Evolutionary conservation across 2,329 filamentous ascomycete genomes (phyloP).

Genomic region (Exophiala sp.): DNA sequence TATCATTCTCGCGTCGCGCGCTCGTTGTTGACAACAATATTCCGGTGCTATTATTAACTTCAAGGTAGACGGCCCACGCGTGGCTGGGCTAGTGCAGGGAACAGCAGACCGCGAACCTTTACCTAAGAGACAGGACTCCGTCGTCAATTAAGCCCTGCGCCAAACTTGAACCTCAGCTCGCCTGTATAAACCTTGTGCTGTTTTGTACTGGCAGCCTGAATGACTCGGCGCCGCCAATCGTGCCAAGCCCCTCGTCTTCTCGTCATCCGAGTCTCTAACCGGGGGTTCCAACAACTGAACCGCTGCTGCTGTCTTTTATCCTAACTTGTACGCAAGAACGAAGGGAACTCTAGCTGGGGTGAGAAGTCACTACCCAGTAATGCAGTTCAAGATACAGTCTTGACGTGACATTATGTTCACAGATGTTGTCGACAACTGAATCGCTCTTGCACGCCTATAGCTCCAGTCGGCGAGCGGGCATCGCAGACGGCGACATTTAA

Average conservation of each 20-base stretch:
- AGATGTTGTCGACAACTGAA: conserved; percentile 1
- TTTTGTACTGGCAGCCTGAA: no score
- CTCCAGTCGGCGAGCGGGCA: conserved; percentile 13
- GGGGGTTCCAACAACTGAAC: no score
- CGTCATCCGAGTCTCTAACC: not conserved
- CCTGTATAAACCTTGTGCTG: no score
- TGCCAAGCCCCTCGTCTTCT: not conserved
- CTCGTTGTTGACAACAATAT: no score
- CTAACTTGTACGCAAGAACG: not conserved
- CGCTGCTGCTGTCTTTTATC: not conserved
- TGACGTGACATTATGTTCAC: conserved; percentile 5
- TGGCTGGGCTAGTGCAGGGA: no score
- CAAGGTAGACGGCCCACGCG: no score
- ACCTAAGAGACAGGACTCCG: no score
- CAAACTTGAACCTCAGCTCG: no score
- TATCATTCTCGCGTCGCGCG: no score
- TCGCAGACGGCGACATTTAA: conserved; percentile 16
- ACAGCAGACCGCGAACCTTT: no score
- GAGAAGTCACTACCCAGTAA: not conserved
- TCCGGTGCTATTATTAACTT: no score
- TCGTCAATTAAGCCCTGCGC: no score
- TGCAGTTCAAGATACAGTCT: not conserved
- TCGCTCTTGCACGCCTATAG: not conserved
- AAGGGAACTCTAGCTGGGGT: not conserved
- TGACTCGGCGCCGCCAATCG: not conserved